These are phyloP conservation scores for Chaetothyriales sp. DNA, from an alignment of 2,329 filamentous ascomycete species.

Conservation along the genomic window DNA sequence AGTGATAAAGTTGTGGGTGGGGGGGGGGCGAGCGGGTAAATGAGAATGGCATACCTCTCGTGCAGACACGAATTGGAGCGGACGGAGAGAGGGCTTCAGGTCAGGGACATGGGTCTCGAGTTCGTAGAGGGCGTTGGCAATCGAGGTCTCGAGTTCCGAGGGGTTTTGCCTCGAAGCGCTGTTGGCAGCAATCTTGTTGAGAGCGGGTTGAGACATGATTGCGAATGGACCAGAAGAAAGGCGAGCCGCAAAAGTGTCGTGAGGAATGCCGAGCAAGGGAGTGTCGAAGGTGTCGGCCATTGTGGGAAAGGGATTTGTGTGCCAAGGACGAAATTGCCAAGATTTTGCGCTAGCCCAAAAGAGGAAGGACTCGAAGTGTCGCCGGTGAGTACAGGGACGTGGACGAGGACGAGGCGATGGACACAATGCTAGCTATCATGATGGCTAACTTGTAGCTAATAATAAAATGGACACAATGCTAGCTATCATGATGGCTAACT, in stretches of 20 bases:
- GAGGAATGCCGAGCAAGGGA: background rate
- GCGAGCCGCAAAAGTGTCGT: background rate
- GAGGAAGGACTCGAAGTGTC: background rate
- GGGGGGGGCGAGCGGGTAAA: background rate
- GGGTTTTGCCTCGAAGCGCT: constrained; percentile 92
- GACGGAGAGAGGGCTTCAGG: constrained; percentile 88
- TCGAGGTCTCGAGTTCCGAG: constrained; percentile 92
- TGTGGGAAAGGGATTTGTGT: background rate
- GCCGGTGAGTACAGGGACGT: constrained; percentile 42
- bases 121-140: constrained; percentile 94
- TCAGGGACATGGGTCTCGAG: constrained; percentile 99
- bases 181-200: constrained; percentile 98
- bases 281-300: background rate
- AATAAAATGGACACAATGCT: constrained; percentile 46
- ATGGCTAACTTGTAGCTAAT: background rate
- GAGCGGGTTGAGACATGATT: constrained; percentile 50
- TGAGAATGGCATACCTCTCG: constrained; percentile 60
- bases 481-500: constrained; percentile 23
- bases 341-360: background rate
- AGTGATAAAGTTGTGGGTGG: background rate
- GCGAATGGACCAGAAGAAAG: constrained; percentile 18
- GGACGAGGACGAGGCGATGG: constrained; percentile 43
- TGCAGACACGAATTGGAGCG: constrained; percentile 97
- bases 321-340: background rate
- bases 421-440: constrained; percentile 39